phyloP scores from a whole-genome alignment of 345 rosid species.

The Arabis hirsuta region DNA sequence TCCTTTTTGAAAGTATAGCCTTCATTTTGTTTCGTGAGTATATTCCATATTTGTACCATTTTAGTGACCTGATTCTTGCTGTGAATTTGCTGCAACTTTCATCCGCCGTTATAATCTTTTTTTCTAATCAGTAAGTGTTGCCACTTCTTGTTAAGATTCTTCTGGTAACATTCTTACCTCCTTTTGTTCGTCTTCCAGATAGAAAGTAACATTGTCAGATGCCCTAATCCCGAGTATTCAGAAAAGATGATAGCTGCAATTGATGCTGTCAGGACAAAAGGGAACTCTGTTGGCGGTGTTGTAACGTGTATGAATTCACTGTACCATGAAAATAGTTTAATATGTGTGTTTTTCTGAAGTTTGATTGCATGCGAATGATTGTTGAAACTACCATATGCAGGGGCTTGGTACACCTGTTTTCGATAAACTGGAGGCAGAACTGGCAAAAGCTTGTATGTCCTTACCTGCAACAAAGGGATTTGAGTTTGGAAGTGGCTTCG shows the following conservation, averaged over 20 bases:
- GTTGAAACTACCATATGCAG: conserved; percentile 54
- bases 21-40: background rate
- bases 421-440: conserved; percentile 93
- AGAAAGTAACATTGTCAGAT: conserved; percentile 91
- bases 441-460: conserved; percentile 94
- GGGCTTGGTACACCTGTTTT: conserved; percentile 99
- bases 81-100: background rate
- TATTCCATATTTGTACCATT: background rate
- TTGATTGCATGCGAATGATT: conserved; percentile 2
- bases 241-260: conserved; percentile 97
- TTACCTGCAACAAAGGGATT: conserved; percentile 98
- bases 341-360: background rate
- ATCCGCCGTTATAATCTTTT: background rate
- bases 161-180: conserved; percentile 7
- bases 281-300: conserved; percentile 95
- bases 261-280: conserved; percentile 80
- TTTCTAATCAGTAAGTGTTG: background rate
- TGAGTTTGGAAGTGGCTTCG: conserved; percentile 97
- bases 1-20: background rate
- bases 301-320: conserved; percentile 67
- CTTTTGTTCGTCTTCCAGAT: conserved; percentile 54
- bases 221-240: conserved; percentile 95
- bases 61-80: conserved; percentile 16
- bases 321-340: background rate
- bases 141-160: conserved; percentile 6